Evolutionary conservation across 2,329 filamentous ascomycete species (phyloP).

Genomic region (Cercospora zeina): DNA sequence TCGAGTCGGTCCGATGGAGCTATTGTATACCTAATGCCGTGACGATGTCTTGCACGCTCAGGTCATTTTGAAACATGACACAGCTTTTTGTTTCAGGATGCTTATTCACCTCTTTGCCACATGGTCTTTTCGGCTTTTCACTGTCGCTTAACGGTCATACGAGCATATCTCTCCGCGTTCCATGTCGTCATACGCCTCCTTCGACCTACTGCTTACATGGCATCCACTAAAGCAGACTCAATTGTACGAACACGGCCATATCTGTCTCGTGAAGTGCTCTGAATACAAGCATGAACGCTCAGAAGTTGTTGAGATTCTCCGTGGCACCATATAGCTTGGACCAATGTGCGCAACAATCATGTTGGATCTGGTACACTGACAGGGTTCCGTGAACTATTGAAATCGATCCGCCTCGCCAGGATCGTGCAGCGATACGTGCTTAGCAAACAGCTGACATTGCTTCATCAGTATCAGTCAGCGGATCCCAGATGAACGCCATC

Average conservation of each 20-base stretch:
- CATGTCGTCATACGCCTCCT: constrained; percentile 27
- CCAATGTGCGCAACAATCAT: constrained; percentile 23
- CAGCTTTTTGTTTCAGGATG: constrained; percentile 18
- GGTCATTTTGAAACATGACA: constrained; percentile 23
- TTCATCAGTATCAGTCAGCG: background rate
- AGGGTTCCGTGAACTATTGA: background rate
- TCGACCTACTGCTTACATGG: constrained; percentile 22
- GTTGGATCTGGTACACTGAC: constrained; percentile 14
- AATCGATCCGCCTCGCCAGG: background rate
- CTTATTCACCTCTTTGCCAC: constrained; percentile 17
- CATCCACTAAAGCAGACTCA: constrained; percentile 23
- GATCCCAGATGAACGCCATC: background rate
- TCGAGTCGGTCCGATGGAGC: constrained; percentile 12
- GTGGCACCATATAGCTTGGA: constrained; percentile 26
- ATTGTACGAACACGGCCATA: constrained; percentile 25
- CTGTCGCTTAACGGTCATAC: background rate
- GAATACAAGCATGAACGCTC: constrained; percentile 26
- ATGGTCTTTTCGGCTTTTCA: constrained; percentile 8
- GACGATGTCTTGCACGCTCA: constrained; percentile 15
- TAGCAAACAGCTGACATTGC: background rate
- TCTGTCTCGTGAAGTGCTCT: background rate
- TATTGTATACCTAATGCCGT: constrained; percentile 1
- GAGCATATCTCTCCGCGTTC: constrained; percentile 22
- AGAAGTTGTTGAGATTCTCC: constrained; percentile 28
- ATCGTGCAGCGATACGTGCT: background rate